A percentile compares a stretch with the other conserved stretches of the same genome.
These are phyloP conservation scores for Hypericum perforatum DNA, from an alignment of 345 rosid genomes.

Conservation along the genomic window DNA sequence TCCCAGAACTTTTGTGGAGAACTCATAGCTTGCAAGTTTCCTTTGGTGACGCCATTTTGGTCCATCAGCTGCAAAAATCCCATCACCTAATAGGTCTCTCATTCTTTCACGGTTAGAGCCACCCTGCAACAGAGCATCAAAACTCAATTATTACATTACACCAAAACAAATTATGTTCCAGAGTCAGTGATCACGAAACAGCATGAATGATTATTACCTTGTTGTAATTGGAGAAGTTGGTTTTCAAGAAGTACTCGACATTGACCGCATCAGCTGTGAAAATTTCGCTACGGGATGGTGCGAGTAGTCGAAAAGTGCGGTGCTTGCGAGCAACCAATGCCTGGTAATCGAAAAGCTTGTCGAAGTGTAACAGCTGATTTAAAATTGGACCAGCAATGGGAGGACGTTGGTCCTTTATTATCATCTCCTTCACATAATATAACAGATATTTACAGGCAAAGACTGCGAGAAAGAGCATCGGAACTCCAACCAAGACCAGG, in stretches of 20 bases:
- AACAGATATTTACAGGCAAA: slow-evolving; percentile 6
- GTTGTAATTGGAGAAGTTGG: slow-evolving; percentile 33
- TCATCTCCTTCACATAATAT: slow-evolving; percentile 18
- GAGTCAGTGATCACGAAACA: background rate
- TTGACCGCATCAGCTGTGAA: slow-evolving; percentile 30
- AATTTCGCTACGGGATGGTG: slow-evolving; percentile 23
- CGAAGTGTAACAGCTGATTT: slow-evolving; percentile 20
- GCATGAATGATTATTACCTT: slow-evolving; percentile 25
- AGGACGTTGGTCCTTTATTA: slow-evolving; percentile 19
- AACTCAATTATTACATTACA: background rate
- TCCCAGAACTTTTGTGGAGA: slow-evolving; percentile 32
- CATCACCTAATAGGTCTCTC: slow-evolving; percentile 37
- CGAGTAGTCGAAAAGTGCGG: slow-evolving; percentile 19
- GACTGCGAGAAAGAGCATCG: background rate
- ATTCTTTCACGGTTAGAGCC: slow-evolving; percentile 20
- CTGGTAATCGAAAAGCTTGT: slow-evolving; percentile 25
- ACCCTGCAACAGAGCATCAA: slow-evolving; percentile 19
- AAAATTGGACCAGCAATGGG: slow-evolving; percentile 31
- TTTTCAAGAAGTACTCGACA: slow-evolving; percentile 33
- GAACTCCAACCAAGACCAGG: slow-evolving; percentile 12
- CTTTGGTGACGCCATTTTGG: slow-evolving; percentile 34
- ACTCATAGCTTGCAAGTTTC: slow-evolving; percentile 35
- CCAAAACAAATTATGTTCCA: background rate
- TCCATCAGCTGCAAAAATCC: slow-evolving; percentile 35
- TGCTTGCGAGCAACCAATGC: slow-evolving; percentile 23